Base-by-base conservation (phyloP, 169 alveolate genomes). In the Babesia ovata region DNA sequence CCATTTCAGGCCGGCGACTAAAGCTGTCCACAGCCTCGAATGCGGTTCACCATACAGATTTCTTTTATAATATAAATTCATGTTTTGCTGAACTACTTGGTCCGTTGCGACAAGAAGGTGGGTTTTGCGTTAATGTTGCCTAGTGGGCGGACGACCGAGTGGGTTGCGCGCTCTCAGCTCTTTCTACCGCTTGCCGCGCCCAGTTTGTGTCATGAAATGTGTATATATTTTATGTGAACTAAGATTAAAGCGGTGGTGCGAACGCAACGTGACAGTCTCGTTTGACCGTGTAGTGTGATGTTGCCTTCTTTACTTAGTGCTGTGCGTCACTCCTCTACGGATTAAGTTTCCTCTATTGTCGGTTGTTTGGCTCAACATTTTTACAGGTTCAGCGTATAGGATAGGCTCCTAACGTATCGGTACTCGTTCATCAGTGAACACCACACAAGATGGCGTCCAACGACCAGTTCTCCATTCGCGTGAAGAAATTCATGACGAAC, bases 401-500 rank as follows among this genome's bases (percentile, higher is more conserved):
- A 45, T 8, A 8, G 50, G 19, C n/a, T 45, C 50, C n/a, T 45
- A 7, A 16, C 14, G 19, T 45, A 13, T 10, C 50, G 50, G 14
- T 45, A 10, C n/a, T 45, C 11, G 50, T 45, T 16, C 19, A 16
- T 8, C 11, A 16, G 50, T 10, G 50, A 45, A 45, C 50, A 13
- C 36, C 29, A 46, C 29, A 46, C 63, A 72, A 48, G 29, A 78
- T 60, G 81, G 79, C 84, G 56, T 74, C 86, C 83, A 60, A 88
- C 36, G 94, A 90, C 33, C 92, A 90, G 63, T 79, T 90, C 61
- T 86, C 91, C 70, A 84, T 94, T 54, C 93, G 97, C 46, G 94
- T 93, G 53, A 91, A 95, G 60, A 92, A 94, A 86, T 94, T 93
- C 76, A 70, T 90, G 89, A 86, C 92, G 45, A 95, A 95, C 77